These are phyloP conservation scores for Talaromyces marneffei DNA, from an alignment of 2,329 filamentous ascomycete species.

Conservation along the genomic window DNA sequence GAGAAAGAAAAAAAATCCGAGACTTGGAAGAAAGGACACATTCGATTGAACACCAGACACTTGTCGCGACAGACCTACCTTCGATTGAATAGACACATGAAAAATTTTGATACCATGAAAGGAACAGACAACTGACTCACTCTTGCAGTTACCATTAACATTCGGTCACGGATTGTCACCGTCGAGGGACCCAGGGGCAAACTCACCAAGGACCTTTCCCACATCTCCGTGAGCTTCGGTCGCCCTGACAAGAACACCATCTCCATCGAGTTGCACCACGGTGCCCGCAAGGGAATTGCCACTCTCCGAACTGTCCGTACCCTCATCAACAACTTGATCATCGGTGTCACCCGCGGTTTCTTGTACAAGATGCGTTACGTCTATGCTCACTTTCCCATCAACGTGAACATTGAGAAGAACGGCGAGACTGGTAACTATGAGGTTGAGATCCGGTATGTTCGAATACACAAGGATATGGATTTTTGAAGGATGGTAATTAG, in stretches of 20 bases:
- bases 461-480: background rate
- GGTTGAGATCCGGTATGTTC: constrained; percentile 92
- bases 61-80: background rate
- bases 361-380: constrained; percentile 99
- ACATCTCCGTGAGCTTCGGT: constrained; percentile 94
- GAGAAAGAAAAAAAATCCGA: background rate
- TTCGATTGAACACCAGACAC: background rate
- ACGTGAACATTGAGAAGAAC: constrained; percentile 99
- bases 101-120: background rate
- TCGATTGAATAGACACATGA: background rate
- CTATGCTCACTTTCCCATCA: constrained; percentile 99
- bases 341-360: constrained; percentile 97
- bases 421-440: constrained; percentile 77
- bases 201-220: constrained; percentile 92
- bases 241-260: constrained; percentile 79
- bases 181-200: constrained; percentile 98
- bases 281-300: constrained; percentile 94
- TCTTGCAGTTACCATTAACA: constrained; percentile 83
- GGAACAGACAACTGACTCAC: constrained; percentile 20
- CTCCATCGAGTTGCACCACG: constrained; percentile 98
- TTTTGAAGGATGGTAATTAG: background rate
- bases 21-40: background rate
- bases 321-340: constrained; percentile 97
- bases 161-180: constrained; percentile 94
- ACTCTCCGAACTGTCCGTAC: constrained; percentile 97